Evolutionary conservation across 106 monocot species (phyloP).

Genomic region (Allium fistulosum): DNA sequence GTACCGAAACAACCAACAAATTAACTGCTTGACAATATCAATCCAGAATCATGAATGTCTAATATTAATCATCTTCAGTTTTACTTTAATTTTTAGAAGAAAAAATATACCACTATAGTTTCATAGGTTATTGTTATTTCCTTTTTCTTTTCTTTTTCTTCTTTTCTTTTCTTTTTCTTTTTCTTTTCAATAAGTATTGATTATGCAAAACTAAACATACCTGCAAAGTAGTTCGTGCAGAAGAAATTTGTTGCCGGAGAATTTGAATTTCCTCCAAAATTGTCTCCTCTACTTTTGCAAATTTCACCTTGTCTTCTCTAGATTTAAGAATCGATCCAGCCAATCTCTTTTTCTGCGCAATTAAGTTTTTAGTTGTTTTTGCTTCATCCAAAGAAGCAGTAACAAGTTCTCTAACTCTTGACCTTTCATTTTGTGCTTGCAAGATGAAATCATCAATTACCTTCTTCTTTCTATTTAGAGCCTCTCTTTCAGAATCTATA

Average conservation of each 20-base stretch:
- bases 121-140: too few relatives aligned
- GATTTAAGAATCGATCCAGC: conserved; percentile 55
- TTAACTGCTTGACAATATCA: too few relatives aligned
- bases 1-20: too few relatives aligned
- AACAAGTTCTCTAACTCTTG: conserved; percentile 49
- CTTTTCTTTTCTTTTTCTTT: too few relatives aligned
- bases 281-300: conserved; percentile 57
- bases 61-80: too few relatives aligned
- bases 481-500: conserved; percentile 35
- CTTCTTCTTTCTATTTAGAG: conserved; percentile 43
- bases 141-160: too few relatives aligned
- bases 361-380: conserved; percentile 33
- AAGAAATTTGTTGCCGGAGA: conserved; percentile 52
- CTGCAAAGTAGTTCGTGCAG: conserved; percentile 72
- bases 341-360: conserved; percentile 42
- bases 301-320: conserved; percentile 59
- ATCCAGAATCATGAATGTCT: too few relatives aligned
- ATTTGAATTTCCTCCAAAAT: conserved; percentile 58
- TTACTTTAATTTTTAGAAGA: too few relatives aligned
- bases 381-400: conserved; percentile 52
- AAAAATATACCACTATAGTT: too few relatives aligned
- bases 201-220: conserved; percentile 13
- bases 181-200: conserved; percentile 3
- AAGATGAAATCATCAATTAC: conserved; percentile 57
- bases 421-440: conserved; percentile 37